Evolutionary conservation across 345 rosid species (phyloP), one percentile per base, ranked within the genome.

Genomic region (Mallotus nudiflorus): DNA sequence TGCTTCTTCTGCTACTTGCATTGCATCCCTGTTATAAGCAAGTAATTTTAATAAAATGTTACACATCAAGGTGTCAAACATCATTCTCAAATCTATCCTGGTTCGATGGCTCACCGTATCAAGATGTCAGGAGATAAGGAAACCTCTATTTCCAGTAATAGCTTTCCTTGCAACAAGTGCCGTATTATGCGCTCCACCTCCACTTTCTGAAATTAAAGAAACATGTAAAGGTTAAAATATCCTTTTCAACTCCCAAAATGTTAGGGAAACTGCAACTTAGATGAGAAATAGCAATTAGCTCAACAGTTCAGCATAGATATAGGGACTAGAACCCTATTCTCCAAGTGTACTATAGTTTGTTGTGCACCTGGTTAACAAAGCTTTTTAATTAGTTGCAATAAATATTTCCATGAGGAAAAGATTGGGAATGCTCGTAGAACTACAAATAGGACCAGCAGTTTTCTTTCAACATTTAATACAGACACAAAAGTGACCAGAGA

Each of bases 171-270:
- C 83, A 91, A 65, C 75, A 80, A 72, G 80, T 94, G 98, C 0
- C 70, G 82, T 39, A 89, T 90, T 48, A 87, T 53, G 42, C 88
- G 88, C 76, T 84, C 90, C 25, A 90, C 86, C 62, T 42, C 78
- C 83, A 87, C 79, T 80, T 86, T 84, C 97, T 88, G 89, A 65
- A 73, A 64, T n/a, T n/a, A n/a, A n/a, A n/a, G n/a, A n/a, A n/a
- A n/a, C n/a, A n/a, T n/a, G n/a, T n/a, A n/a, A n/a, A n/a, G n/a
- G n/a, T n/a, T n/a, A n/a, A n/a, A n/a, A n/a, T n/a, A n/a, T n/a
- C n/a, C 31, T 4, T 6, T 13, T 58, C 33, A 20, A 35, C 27
- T 16, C 35, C 25, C 25, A 67, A 46, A 0, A 1, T 58, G 3
- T n/a, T 16, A 6, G 1, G 54, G 2, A 20, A 50, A 19, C 54